Evolutionary conservation across 257 asterid genomes (phyloP).

Genomic region (Scutellaria baicalensis): DNA sequence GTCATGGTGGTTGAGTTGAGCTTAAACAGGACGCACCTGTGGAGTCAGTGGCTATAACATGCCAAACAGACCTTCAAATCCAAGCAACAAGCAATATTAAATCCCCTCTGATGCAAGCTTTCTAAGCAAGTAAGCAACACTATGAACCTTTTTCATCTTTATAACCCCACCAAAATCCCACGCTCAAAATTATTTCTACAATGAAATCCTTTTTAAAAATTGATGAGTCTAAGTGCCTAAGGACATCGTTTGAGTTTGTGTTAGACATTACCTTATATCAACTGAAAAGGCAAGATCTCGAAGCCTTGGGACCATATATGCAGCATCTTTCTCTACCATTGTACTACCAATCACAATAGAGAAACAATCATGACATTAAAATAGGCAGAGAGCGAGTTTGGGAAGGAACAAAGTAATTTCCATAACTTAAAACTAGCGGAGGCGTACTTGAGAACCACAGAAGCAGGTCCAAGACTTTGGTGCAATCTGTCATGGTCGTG

Average conservation of each 20-base stretch:
- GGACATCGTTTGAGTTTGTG: background rate
- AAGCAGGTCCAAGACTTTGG: constrained; percentile 96
- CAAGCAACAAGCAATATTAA: too few relatives aligned
- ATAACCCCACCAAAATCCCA: background rate
- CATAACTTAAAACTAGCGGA: background rate
- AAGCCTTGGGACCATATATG: constrained; percentile 78
- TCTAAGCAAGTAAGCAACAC: background rate
- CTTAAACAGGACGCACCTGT: background rate
- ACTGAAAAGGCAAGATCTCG: constrained; percentile 97
- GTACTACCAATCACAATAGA: constrained; percentile 50
- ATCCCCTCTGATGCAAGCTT: background rate
- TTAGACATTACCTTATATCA: constrained; percentile 55
- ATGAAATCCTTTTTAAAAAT: too few relatives aligned
- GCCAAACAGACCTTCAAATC: background rate
- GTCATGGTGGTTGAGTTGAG: background rate
- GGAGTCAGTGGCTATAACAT: background rate
- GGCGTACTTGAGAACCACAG: constrained; percentile 74
- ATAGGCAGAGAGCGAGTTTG: background rate
- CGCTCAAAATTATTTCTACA: background rate
- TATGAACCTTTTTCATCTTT: too few relatives aligned
- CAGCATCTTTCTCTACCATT: constrained; percentile 68
- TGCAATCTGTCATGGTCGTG: constrained; percentile 71
- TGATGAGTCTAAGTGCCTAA: background rate
- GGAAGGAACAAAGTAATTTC: background rate
- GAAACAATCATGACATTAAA: constrained; percentile 2